A percentile compares a stretch with the other conserved stretches of the same genome.
Evolutionary conservation across 352 stramenopile genomes (phyloP).

Genomic region (Pythium myriotylum): DNA sequence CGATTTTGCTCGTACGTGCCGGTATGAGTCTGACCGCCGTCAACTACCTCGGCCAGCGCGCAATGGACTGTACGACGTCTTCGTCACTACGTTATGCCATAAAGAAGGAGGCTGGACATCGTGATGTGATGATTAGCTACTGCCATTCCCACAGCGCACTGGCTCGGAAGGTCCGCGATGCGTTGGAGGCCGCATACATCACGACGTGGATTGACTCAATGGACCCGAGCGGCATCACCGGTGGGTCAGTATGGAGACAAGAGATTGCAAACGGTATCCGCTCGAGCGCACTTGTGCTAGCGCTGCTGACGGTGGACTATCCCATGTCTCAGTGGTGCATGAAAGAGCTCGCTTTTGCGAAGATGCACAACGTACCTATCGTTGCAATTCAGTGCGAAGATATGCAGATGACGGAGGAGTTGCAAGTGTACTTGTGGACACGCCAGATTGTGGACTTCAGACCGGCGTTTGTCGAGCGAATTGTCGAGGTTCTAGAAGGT

Average conservation of each 20-base stretch:
- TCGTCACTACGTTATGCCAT: constrained; percentile 76
- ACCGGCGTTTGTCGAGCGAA: constrained; percentile 33
- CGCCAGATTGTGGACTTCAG: constrained; percentile 84
- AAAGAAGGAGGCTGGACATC: constrained; percentile 82
- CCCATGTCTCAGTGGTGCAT: constrained; percentile 83
- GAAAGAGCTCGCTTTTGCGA: constrained; percentile 86
- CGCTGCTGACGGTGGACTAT: constrained; percentile 78
- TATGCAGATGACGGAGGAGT: constrained; percentile 80
- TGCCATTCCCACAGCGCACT: constrained; percentile 74
- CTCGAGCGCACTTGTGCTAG: constrained; percentile 71
- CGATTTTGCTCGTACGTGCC: constrained; percentile 67
- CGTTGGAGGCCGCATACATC: constrained; percentile 66
- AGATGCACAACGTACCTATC: constrained; percentile 83
- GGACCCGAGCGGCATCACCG: constrained; percentile 79
- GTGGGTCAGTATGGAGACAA: constrained; percentile 77
- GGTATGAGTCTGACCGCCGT: constrained; percentile 65
- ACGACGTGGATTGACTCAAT: constrained; percentile 89
- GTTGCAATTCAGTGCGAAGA: constrained; percentile 86
- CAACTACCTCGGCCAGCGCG: constrained; percentile 66
- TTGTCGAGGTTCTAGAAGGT: constrained; percentile 21
- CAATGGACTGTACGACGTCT: constrained; percentile 73
- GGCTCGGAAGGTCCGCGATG: constrained; percentile 67
- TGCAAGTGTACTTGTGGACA: constrained; percentile 88
- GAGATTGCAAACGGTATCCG: constrained; percentile 82
- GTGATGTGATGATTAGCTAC: constrained; percentile 90